Percentiles rank a stretch among this genome's conserved stretches.
Evolutionary conservation across 108 stramenopile species (phyloP).

Genomic region (Schizochytrium sp.): DNA sequence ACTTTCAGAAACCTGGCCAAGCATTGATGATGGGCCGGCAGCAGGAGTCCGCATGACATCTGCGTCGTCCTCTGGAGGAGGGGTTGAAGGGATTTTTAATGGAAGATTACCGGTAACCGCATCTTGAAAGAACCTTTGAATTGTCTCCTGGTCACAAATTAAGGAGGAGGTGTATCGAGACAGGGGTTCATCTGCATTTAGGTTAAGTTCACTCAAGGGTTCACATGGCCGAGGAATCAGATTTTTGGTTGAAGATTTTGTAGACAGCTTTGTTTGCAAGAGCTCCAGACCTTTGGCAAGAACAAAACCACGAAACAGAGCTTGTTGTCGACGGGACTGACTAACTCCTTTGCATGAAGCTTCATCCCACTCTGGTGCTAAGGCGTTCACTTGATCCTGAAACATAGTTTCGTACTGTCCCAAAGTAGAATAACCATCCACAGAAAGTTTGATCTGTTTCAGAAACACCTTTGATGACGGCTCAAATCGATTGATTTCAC

Average conservation of each 20-base stretch:
- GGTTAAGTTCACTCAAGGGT: too few relatives aligned
- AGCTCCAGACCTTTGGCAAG: background rate
- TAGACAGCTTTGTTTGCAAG: background rate
- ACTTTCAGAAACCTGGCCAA: background rate
- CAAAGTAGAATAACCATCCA: background rate
- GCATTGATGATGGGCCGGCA: background rate
- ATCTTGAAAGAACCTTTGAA: too few relatives aligned
- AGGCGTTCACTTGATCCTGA: background rate
- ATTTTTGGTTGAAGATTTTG: too few relatives aligned
- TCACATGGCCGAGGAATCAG: too few relatives aligned
- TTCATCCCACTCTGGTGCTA: background rate
- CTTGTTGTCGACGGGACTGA: background rate
- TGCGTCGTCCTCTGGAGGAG: background rate
- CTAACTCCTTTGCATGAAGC: background rate
- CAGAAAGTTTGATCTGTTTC: background rate
- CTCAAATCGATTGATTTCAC: background rate
- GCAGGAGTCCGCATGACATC: background rate
- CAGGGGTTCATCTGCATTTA: too few relatives aligned
- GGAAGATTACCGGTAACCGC: too few relatives aligned
- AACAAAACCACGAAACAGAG: background rate
- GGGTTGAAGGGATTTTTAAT: background rate
- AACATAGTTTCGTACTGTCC: background rate
- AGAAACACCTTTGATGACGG: background rate
- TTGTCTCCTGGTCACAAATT: too few relatives aligned
- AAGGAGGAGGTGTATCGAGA: too few relatives aligned